Evolutionary conservation across 352 stramenopile genomes (phyloP).

Genomic region (Phytophthora tentaculata): DNA sequence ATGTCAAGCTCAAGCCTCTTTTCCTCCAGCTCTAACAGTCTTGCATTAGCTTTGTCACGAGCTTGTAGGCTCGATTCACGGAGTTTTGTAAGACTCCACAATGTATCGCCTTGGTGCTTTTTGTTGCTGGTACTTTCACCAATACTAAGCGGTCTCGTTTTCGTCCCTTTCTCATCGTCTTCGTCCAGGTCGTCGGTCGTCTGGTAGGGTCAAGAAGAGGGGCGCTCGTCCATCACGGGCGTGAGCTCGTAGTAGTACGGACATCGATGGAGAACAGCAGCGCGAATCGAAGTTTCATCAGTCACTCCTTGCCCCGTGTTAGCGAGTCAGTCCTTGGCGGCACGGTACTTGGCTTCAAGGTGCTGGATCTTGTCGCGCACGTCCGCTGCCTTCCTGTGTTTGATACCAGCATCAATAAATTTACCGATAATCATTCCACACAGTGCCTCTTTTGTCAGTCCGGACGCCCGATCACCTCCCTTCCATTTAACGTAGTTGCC

Average conservation of each 20-base stretch:
- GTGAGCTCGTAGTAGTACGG: background rate
- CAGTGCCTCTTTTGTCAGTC: background rate
- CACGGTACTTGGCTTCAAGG: background rate
- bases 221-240: background rate
- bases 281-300: background rate
- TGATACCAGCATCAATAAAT: background rate
- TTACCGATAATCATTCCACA: constrained; percentile 1
- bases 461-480: background rate
- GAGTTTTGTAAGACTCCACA: too few species aligned
- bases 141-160: too few species aligned
- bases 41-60: too few species aligned
- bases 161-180: too few species aligned
- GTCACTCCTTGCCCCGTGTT: background rate
- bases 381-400: background rate
- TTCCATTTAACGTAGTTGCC: background rate
- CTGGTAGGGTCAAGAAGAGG: too few species aligned
- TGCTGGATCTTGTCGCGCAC: background rate
- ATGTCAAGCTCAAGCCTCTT: too few species aligned
- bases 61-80: too few species aligned
- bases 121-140: too few species aligned
- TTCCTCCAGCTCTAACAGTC: too few species aligned
- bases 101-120: too few species aligned
- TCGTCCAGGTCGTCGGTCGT: too few species aligned
- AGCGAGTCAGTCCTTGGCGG: background rate
- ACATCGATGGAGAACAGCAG: background rate